Evolutionary conservation across 1,284 basidiomycete species (phyloP).

Genomic region (Mycena citricolor): DNA sequence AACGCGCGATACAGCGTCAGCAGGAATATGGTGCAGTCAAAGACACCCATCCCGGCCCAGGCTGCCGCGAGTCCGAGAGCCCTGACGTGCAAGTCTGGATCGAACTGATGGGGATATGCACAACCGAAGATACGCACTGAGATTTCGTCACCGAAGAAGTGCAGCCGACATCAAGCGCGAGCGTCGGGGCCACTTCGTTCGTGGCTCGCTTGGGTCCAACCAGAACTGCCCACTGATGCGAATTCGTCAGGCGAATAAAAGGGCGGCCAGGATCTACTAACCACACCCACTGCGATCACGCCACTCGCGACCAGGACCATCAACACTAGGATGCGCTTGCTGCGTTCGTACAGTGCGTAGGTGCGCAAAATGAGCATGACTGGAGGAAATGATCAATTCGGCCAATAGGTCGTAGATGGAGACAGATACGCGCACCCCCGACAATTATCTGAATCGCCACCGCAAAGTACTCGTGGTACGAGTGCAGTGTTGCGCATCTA

Average conservation of each 20-base stretch:
- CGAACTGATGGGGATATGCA: background rate
- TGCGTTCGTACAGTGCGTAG: conserved; percentile 14
- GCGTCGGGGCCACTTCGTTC: background rate
- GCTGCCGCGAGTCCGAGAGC: conserved; percentile 1
- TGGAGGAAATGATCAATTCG: background rate
- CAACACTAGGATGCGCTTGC: background rate
- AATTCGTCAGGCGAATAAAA: too few relatives aligned
- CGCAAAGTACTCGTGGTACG: background rate
- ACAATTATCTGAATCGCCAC: background rate
- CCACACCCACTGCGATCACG: conserved; percentile 2
- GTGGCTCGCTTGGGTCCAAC: conserved; percentile 12
- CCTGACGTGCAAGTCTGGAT: background rate
- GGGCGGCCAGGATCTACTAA: too few relatives aligned
- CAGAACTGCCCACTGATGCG: conserved; percentile 2
- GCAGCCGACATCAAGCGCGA: conserved; percentile 6
- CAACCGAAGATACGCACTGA: conserved; percentile 2
- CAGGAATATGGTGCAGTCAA: conserved; percentile 18
- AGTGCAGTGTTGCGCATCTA: background rate
- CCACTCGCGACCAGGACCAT: conserved; percentile 1
- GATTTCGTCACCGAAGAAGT: background rate
- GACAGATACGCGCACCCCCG: background rate
- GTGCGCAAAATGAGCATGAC: conserved; percentile 15
- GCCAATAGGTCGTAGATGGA: background rate
- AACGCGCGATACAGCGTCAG: conserved; percentile 13
- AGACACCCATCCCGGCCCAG: conserved; percentile 11